Evolutionary conservation across 192 early-diverging fungal species (phyloP).

Genomic region (Coemansia sp.): DNA sequence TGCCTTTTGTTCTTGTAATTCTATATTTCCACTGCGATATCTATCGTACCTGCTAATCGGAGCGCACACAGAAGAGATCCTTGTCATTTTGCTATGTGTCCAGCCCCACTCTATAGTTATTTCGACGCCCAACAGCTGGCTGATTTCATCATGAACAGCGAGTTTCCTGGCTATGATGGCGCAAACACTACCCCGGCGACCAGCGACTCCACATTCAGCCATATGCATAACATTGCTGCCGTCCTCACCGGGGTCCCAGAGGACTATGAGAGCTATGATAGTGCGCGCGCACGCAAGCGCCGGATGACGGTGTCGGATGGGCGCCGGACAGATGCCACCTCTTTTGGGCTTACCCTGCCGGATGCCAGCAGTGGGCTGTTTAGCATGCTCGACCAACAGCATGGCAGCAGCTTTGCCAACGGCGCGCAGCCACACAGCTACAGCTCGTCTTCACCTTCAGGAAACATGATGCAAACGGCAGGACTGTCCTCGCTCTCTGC

Average conservation of each 20-base stretch:
- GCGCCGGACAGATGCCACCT: conserved; percentile 27
- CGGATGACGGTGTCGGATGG: conserved; percentile 45
- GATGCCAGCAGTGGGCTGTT: conserved; percentile 40
- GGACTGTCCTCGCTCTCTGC: conserved; percentile 36
- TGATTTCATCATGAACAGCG: conserved; percentile 55
- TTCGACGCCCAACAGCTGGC: conserved; percentile 54
- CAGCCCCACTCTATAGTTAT: conserved; percentile 53
- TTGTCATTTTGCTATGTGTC: conserved; percentile 27
- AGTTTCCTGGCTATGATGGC: conserved; percentile 46
- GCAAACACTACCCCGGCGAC: conserved; percentile 27
- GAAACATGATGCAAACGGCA: conserved; percentile 4
- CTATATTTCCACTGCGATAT: conserved; percentile 2
- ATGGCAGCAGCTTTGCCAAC: conserved; percentile 8
- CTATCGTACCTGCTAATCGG: not conserved
- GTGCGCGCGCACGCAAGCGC: conserved; percentile 52
- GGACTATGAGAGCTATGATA: conserved; percentile 53
- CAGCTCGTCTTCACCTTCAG: not conserved
- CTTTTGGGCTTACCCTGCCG: conserved; percentile 19
- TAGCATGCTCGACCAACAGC: conserved; percentile 43
- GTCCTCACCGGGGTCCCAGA: conserved; percentile 22
- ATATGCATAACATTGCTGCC: conserved; percentile 24
- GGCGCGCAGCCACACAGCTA: conserved; percentile 3
- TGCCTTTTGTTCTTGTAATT: conserved; percentile 2
- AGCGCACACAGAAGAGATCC: not conserved
- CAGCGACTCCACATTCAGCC: conserved; percentile 26